Conservation (phyloP, 768 basidiomycete species). For the Coprinopsis cinerea region DNA sequence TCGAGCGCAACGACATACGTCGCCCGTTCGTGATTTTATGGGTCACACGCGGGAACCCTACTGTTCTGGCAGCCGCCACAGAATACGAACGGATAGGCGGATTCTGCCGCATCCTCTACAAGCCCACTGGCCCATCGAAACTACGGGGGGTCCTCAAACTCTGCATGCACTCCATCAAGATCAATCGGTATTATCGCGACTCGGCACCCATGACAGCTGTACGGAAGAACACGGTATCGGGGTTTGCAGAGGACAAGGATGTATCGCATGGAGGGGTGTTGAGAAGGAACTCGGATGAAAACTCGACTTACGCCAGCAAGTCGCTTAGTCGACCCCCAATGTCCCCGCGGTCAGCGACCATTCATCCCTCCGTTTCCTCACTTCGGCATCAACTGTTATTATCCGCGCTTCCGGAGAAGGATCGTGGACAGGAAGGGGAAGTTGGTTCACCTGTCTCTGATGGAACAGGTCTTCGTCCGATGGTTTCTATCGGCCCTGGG, state of each 20-base stretch:
- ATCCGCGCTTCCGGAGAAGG: neutral
- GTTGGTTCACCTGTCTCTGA: neutral
- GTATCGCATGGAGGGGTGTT: constrained; percentile 26
- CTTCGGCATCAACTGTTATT: neutral
- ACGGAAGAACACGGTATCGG: constrained; percentile 1
- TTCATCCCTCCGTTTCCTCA: constrained; percentile 25
- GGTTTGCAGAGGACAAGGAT: neutral
- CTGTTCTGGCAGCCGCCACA: constrained; percentile 53
- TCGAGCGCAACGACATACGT: constrained; percentile 46
- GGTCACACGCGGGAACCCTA: constrained; percentile 59
- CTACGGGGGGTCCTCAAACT: constrained; percentile 63
- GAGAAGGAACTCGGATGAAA: constrained; percentile 40
- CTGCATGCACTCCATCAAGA: constrained; percentile 50
- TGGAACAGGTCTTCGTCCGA: constrained; percentile 33
- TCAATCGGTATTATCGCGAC: constrained; percentile 23
- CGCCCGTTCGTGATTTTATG: constrained; percentile 76
- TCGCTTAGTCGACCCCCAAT: constrained; percentile 40
- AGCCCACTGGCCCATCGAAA: constrained; percentile 80
- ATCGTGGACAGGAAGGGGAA: neutral
- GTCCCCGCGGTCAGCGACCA: constrained; percentile 47
- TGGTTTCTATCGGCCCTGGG: constrained; percentile 48
- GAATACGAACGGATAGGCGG: constrained; percentile 80
- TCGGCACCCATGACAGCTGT: neutral
- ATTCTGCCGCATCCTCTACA: constrained; percentile 84
- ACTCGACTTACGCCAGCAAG: constrained; percentile 9